Percentiles rank a stretch among this genome's conserved stretches.
Evolutionary conservation across 1,139 yeast species (phyloP).

Genomic region (Hyphopichia buzzinii): DNA sequence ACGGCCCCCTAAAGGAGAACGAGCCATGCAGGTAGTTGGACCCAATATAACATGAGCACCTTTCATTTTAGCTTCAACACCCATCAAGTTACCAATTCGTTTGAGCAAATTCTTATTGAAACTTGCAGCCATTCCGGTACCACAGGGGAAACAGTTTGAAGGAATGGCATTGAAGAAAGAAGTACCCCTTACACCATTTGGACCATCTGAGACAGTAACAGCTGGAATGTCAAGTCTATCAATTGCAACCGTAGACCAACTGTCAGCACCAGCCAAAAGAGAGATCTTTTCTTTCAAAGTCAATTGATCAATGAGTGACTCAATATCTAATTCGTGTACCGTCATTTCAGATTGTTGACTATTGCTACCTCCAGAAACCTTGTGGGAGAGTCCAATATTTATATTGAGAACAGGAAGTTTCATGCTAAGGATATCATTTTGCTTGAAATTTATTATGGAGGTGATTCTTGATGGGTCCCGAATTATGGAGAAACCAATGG

Average conservation of each 20-base stretch:
- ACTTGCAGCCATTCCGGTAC: constrained; percentile 45
- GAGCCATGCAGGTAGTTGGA: constrained; percentile 33
- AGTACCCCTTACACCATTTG: constrained; percentile 36
- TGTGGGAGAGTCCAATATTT: too few species aligned
- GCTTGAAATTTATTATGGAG: too few species aligned
- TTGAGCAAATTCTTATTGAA: constrained; percentile 27
- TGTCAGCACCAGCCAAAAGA: constrained; percentile 49
- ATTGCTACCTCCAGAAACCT: neutral
- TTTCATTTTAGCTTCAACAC: constrained; percentile 31
- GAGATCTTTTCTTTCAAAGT: constrained; percentile 48
- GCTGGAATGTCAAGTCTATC: constrained; percentile 41
- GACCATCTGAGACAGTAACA: constrained; percentile 35
- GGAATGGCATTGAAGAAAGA: constrained; percentile 31
- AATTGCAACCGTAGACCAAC: constrained; percentile 56
- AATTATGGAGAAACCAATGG: too few species aligned
- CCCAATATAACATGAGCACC: constrained; percentile 35
- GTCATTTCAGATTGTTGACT: neutral
- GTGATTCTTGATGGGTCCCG: neutral
- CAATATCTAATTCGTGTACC: constrained; percentile 36
- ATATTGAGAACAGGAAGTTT: neutral
- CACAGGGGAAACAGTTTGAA: constrained; percentile 37
- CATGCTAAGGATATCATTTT: neutral
- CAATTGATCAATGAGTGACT: constrained; percentile 39
- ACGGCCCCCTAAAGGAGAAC: constrained; percentile 37
- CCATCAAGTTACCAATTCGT: constrained; percentile 32